Evolutionary conservation across 2,329 filamentous ascomycete genomes (phyloP), one percentile per base, ranked within the genome.

Genomic region (Diaporthe humulicola): DNA sequence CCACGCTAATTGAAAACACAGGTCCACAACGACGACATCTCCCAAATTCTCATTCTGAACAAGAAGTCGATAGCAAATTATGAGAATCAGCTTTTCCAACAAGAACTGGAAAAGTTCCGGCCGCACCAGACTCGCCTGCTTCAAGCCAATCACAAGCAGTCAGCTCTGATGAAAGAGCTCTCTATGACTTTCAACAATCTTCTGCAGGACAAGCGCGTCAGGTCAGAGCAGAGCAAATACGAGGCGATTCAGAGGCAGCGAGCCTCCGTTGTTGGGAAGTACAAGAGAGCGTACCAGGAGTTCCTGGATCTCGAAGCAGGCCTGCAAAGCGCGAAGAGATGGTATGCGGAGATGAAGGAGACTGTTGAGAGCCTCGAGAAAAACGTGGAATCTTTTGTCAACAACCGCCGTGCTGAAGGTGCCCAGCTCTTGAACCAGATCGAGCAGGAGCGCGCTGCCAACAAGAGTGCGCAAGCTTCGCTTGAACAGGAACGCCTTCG

Each of bases 11-110:
- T 76, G 64, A 22, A 22, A 25, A 14, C 71, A 14, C 71, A 98
- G 96, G 93, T 96, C 71, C 96, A 98, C 84, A 95, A 94, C 78
- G 97, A 99, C 81, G 97, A 99, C 80, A 99, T 99, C 77, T 98
- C 96, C 7, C 97, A 98, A 81, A 96, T 98, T 17, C 88, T 99
- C 75, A 99, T 99, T 73, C 87, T 99, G 75, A 99, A 99, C 88
- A 98, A 98, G 83, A 99, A 98, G 85, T 93, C 95, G 2, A 96
- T 98, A 80, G 90, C 95, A 28, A 98, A 95, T 80, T 96, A 97
- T 80, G 97, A 99, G 83, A 93, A 89, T 17, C 95, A 98, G 80
- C 89, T 99, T 3, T 99, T 99, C 85, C 94, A 98, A 82, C 92
- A 95, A 22, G 97, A 99, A 83, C 88, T 99, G n/a, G 96, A 98